Percentiles rank a stretch among this genome's conserved stretches.
phyloP scores from a whole-genome alignment of 2,329 filamentous ascomycete species.

The Thermothelomyces thermophilus region DNA sequence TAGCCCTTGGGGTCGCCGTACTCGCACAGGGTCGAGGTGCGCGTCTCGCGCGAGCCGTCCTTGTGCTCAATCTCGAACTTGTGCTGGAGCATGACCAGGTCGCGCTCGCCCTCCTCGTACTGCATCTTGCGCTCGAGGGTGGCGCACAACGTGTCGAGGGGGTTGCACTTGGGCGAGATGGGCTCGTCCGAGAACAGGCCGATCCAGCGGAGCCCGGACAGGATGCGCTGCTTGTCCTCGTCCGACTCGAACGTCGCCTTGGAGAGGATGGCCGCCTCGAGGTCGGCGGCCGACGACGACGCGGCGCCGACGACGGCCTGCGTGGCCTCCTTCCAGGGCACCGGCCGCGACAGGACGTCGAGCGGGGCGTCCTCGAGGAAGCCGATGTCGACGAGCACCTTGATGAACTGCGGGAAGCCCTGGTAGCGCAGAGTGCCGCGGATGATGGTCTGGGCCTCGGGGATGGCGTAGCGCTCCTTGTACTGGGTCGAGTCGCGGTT shows the following conservation, averaged over 20 bases:
- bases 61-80: conserved; percentile 78
- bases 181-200: conserved; percentile 59
- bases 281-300: conserved; percentile 60
- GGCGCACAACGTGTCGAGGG: conserved; percentile 85
- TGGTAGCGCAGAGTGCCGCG: conserved; percentile 70
- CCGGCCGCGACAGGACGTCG: conserved; percentile 58
- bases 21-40: conserved; percentile 74
- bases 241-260: conserved; percentile 66
- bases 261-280: conserved; percentile 64
- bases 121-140: conserved; percentile 87
- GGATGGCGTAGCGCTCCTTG: conserved; percentile 83
- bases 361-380: conserved; percentile 71
- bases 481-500: conserved; percentile 88
- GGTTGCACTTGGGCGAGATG: conserved; percentile 66
- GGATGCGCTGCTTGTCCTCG: conserved; percentile 63
- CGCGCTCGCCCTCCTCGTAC: conserved; percentile 74
- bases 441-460: conserved; percentile 82
- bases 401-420: conserved; percentile 88
- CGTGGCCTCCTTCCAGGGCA: conserved; percentile 80
- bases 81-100: conserved; percentile 76
- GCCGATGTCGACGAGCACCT: conserved; percentile 78
- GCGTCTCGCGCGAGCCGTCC: conserved; percentile 69
- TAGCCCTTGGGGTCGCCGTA: conserved; percentile 75
- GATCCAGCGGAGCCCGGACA: conserved; percentile 65
- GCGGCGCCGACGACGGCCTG: conserved; percentile 65